phyloP scores from a whole-genome alignment of 2,329 filamentous ascomycete genomes.

The Aureobasidium mangrovei region DNA sequence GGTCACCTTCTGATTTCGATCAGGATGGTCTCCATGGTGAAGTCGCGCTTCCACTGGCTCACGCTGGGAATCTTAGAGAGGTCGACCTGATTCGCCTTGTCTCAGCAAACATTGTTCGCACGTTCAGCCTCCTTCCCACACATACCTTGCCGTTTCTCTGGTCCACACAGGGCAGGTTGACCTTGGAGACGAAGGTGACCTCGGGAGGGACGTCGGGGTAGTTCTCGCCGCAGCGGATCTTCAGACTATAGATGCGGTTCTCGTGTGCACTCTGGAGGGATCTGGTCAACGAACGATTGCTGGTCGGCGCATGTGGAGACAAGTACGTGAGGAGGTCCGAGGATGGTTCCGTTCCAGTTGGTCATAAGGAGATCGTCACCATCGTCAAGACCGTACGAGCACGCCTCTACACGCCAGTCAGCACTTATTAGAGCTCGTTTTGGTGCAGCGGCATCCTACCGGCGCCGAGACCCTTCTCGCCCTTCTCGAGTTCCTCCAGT shows the following conservation, averaged over 20 bases:
- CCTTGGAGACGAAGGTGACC: conserved; percentile 85
- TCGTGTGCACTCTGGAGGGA: conserved; percentile 73
- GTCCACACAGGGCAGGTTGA: conserved; percentile 95
- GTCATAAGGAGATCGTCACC: conserved; percentile 93
- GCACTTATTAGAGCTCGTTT: no score
- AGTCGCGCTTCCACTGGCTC: conserved; percentile 81
- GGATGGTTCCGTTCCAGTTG: conserved; percentile 97
- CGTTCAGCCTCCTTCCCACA: conserved; percentile 9
- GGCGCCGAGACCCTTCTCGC: conserved; percentile 92
- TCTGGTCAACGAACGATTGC: background rate
- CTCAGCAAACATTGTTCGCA: background rate
- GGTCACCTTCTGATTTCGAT: conserved; percentile 71
- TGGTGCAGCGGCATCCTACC: conserved; percentile 42
- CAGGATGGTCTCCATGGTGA: conserved; percentile 89
- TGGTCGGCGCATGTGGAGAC: background rate
- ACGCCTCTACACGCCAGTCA: conserved; percentile 58
- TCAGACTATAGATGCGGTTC: conserved; percentile 97
- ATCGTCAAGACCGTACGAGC: conserved; percentile 92
- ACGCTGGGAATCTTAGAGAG: conserved; percentile 75
- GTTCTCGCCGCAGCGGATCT: conserved; percentile 83
- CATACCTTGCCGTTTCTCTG: conserved; percentile 62
- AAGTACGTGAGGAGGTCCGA: conserved; percentile 88
- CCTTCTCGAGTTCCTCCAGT: conserved; percentile 96
- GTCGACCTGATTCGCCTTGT: conserved; percentile 55
- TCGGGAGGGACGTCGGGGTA: conserved; percentile 86